Evolutionary conservation across 2,329 filamentous ascomycete species (phyloP).

Genomic region (Bisporella sp.): DNA sequence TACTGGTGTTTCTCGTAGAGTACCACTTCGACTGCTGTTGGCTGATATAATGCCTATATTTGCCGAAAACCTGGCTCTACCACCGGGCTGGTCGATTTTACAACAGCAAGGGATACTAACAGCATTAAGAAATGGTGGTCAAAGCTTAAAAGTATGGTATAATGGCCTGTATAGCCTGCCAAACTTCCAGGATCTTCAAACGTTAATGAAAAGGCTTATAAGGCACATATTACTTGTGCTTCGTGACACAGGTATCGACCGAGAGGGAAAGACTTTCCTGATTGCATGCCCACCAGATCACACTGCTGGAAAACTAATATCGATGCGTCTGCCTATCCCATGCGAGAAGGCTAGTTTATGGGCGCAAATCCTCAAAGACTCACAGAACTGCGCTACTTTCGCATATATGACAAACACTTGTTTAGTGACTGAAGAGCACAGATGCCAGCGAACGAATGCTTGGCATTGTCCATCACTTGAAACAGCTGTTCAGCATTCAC

Average conservation of each 20-base stretch:
- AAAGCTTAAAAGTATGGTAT: too few relatives aligned
- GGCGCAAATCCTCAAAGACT: conserved; percentile 9
- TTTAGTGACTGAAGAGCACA: background rate
- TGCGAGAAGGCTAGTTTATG: conserved; percentile 9
- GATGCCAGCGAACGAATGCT: too few relatives aligned
- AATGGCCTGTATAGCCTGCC: too few relatives aligned
- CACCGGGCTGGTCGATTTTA: too few relatives aligned
- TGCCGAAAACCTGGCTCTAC: too few relatives aligned
- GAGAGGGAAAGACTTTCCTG: conserved; percentile 1
- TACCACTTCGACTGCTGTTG: conserved; percentile 11
- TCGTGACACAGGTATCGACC: conserved; percentile 5
- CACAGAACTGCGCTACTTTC: conserved; percentile 9
- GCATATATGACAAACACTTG: conserved; percentile 1
- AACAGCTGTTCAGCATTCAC: too few relatives aligned
- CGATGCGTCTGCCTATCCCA: conserved; percentile 5
- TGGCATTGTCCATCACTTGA: too few relatives aligned
- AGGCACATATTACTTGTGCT: conserved; percentile 1
- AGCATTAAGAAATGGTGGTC: too few relatives aligned
- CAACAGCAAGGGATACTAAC: too few relatives aligned
- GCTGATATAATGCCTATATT: conserved; percentile 10
- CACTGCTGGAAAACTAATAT: background rate
- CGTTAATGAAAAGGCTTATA: background rate
- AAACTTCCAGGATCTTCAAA: background rate
- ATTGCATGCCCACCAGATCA: conserved; percentile 1
- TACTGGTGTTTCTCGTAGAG: conserved; percentile 16